Percentiles rank a stretch among this genome's conserved stretches.
These are phyloP conservation scores for Coniochaeta ligniaria DNA, from an alignment of 2,329 filamentous ascomycete species.

Conservation along the genomic window DNA sequence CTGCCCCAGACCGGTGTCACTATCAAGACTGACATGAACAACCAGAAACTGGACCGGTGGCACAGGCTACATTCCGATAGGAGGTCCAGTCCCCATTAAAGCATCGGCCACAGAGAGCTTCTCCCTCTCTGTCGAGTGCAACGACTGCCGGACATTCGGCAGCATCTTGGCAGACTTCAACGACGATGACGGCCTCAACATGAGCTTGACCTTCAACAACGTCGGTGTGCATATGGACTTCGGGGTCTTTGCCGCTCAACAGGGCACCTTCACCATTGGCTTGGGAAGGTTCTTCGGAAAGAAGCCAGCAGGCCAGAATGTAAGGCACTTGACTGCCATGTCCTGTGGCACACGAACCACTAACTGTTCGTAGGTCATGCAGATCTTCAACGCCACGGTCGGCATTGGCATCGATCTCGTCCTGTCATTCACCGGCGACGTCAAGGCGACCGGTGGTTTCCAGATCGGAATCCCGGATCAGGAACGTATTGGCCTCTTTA, in stretches of 20 bases:
- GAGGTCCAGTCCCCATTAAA: not conserved
- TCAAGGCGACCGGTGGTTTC: conserved; percentile 7
- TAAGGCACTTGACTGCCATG: not conserved
- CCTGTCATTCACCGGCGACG: conserved; percentile 5
- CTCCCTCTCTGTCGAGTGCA: conserved; percentile 8
- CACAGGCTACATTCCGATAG: not conserved
- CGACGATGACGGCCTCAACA: conserved; percentile 6
- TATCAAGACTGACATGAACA: not conserved
- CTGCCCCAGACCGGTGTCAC: not conserved
- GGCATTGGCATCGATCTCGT: conserved; percentile 8
- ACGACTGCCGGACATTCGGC: conserved; percentile 10
- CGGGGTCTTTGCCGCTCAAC: conserved; percentile 2
- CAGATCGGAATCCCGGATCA: conserved; percentile 10
- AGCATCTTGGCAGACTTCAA: conserved; percentile 6
- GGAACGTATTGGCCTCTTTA: conserved; percentile 6
- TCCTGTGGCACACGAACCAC: not conserved
- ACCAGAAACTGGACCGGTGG: not conserved
- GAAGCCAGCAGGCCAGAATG: not conserved
- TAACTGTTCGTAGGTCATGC: not conserved
- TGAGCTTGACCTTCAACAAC: conserved; percentile 7
- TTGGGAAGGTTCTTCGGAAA: conserved; percentile 5
- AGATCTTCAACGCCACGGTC: conserved; percentile 7
- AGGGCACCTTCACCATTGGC: conserved; percentile 7
- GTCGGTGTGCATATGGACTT: conserved; percentile 9
- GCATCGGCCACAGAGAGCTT: conserved; percentile 1